Evolutionary conservation across 306 rosid species (phyloP).

Genomic region (Fragaria ananassa): DNA sequence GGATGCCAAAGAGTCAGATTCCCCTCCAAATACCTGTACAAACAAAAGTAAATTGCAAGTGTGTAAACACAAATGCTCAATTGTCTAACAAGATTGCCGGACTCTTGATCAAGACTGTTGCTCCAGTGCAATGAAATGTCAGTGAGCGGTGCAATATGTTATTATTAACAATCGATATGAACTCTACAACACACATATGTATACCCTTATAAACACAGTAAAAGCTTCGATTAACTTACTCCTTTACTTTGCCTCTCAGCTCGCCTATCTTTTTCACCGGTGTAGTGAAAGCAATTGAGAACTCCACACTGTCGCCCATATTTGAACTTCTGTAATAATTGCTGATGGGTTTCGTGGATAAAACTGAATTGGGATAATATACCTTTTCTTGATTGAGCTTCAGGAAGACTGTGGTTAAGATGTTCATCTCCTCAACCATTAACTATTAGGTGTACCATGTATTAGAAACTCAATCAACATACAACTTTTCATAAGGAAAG

Average conservation of each 20-base stretch:
- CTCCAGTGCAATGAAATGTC: not conserved
- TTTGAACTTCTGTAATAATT: conserved; percentile 86
- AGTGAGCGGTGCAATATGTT: not conserved
- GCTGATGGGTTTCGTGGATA: conserved; percentile 79
- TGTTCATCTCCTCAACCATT: conserved; percentile 94
- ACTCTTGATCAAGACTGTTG: not conserved
- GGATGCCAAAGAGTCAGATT: conserved; percentile 73
- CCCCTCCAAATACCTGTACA: conserved; percentile 61
- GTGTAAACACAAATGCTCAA: not conserved
- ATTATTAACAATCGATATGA: not conserved
- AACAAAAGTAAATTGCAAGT: conserved; percentile 18
- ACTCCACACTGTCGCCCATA: conserved; percentile 66
- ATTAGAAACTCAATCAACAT: conserved; percentile 17
- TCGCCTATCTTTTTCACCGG: conserved; percentile 65
- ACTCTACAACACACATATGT: not conserved
- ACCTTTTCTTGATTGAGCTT: conserved; percentile 79
- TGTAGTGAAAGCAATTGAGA: conserved; percentile 64
- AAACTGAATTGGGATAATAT: conserved; percentile 79
- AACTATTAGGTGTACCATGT: conserved; percentile 43
- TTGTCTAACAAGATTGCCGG: not conserved
- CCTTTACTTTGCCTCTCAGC: conserved; percentile 50
- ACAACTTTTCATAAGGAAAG: not conserved
- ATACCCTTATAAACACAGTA: not conserved
- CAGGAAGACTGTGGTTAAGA: conserved; percentile 79
- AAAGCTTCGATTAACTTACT: conserved; percentile 37